These are phyloP conservation scores for Talaromyces sp. DNA, from an alignment of 2,329 filamentous ascomycete species.

Conservation along the genomic window DNA sequence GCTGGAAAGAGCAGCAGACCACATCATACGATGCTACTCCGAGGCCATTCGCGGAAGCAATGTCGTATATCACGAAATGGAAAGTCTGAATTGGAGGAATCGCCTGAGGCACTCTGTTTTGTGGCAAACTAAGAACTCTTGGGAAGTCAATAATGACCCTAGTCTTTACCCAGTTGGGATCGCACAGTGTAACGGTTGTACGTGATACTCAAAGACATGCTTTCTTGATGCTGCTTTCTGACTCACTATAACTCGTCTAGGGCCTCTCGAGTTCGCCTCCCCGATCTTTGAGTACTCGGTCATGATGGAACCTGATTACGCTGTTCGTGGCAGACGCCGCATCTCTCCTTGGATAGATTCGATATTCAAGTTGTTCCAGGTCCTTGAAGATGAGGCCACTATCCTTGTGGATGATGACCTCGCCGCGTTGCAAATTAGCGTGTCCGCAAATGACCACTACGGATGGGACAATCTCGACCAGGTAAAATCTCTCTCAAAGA, in stretches of 20 bases:
- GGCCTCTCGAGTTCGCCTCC: slow-evolving; percentile 1
- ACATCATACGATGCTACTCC: neutral
- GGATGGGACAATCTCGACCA: slow-evolving; percentile 4
- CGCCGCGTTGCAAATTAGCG: neutral
- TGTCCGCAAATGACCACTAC: neutral
- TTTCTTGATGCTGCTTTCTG: neutral
- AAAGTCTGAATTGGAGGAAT: no score
- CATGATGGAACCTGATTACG: neutral
- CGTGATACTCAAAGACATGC: neutral
- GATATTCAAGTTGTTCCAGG: neutral
- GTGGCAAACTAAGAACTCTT: neutral
- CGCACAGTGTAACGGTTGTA: slow-evolving; percentile 10
- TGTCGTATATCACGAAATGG: neutral
- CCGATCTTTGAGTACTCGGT: neutral
- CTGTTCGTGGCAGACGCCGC: neutral
- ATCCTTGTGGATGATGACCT: neutral
- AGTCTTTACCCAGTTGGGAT: neutral
- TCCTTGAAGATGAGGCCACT: neutral
- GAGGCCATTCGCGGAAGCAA: neutral
- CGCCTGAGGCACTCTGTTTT: no score
- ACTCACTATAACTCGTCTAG: neutral
- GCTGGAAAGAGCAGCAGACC: neutral
- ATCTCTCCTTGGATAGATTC: neutral
- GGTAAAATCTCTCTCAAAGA: neutral
- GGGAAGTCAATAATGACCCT: neutral